phyloP scores from a whole-genome alignment of 257 asterid genomes.

The Rubia yunnanensis region DNA sequence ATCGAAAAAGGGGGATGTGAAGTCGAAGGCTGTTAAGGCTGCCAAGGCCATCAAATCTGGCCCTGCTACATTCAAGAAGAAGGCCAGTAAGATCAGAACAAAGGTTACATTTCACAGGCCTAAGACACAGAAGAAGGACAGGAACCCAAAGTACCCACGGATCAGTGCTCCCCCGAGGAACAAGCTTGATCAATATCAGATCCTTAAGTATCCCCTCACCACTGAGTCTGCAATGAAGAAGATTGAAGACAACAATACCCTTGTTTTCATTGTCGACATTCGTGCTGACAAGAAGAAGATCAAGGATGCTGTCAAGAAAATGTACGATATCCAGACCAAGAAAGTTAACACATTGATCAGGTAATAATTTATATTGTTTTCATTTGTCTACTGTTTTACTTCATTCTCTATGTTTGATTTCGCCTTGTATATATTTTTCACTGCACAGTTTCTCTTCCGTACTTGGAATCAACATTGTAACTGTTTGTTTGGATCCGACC shows the following conservation, averaged over 20 bases:
- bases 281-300: constrained; percentile 34
- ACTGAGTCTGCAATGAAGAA: constrained; percentile 37
- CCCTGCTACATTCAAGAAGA: constrained; percentile 21
- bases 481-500: too few species aligned
- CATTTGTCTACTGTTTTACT: neutral
- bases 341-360: constrained; percentile 34
- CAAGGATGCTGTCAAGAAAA: constrained; percentile 31
- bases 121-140: constrained; percentile 27
- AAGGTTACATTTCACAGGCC: constrained; percentile 32
- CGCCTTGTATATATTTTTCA: neutral
- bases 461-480: too few species aligned
- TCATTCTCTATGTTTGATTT: neutral
- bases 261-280: constrained; percentile 30
- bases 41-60: constrained; percentile 34
- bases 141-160: constrained; percentile 28
- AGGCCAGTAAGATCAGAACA: constrained; percentile 25
- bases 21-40: constrained; percentile 28
- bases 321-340: constrained; percentile 34
- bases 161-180: constrained; percentile 30
- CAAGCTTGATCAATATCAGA: constrained; percentile 30
- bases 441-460: neutral
- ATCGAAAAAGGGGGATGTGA: constrained; percentile 20
- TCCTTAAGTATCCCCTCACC: constrained; percentile 30
- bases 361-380: constrained; percentile 1
- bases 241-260: constrained; percentile 32